Conservation (phyloP, 331 rosid species). For the Stylosanthes scabra region DNA sequence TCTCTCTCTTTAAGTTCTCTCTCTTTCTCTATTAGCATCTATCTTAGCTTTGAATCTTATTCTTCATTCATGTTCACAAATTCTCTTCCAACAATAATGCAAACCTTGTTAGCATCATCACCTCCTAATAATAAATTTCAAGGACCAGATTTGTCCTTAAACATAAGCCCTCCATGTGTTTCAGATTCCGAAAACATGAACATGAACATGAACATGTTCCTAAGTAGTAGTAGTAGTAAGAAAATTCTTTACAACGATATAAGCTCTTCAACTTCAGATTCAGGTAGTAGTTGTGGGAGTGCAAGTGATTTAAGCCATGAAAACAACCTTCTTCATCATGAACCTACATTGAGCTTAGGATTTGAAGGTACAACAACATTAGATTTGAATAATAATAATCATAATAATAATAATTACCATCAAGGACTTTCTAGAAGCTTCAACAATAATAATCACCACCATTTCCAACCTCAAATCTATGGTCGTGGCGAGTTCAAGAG, state of each 20-base stretch:
- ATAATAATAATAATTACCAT: constrained; percentile 3
- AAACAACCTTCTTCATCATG: constrained; percentile 34
- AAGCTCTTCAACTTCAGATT: constrained; percentile 68
- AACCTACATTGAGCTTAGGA: constrained; percentile 68
- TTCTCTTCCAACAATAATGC: constrained; percentile 44
- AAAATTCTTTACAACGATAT: constrained; percentile 48
- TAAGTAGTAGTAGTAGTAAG: constrained; percentile 27
- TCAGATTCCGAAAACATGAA: constrained; percentile 37
- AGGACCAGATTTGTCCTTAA: constrained; percentile 88
- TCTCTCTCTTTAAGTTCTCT: background rate
- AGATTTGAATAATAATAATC: constrained; percentile 40
- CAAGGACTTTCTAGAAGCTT: constrained; percentile 49
- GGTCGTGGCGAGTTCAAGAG: constrained; percentile 83
- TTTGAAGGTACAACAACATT: constrained; percentile 36
- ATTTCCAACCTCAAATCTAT: constrained; percentile 62
- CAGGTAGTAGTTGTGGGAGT: constrained; percentile 70
- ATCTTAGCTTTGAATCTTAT: no score
- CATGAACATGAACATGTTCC: no score
- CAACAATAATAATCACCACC: constrained; percentile 37
- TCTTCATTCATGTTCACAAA: constrained; percentile 46
- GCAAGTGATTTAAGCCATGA: constrained; percentile 86
- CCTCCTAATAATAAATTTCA: constrained; percentile 27
- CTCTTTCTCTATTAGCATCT: no score
- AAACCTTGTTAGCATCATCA: constrained; percentile 34
- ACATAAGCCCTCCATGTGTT: constrained; percentile 74